Percentiles rank a stretch among this genome's conserved stretches.
Evolutionary conservation across 2,329 filamentous ascomycete species (phyloP).

Genomic region (Pseudogymnoascus sp.): DNA sequence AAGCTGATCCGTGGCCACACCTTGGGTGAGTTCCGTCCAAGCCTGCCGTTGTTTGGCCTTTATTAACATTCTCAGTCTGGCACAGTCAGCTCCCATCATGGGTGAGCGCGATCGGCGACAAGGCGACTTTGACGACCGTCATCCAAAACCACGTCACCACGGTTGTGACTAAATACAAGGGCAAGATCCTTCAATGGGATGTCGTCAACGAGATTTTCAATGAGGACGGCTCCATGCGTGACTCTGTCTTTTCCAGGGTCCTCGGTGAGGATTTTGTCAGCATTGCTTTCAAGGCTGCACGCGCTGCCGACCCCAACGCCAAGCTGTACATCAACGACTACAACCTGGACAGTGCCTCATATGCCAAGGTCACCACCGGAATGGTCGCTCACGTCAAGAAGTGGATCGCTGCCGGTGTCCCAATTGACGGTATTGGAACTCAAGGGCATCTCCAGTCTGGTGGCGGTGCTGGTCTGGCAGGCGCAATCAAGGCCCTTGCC

Average conservation of each 20-base stretch:
- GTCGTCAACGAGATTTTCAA: slow-evolving; percentile 59
- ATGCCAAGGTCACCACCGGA: slow-evolving; percentile 49
- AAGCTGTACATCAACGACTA: slow-evolving; percentile 68
- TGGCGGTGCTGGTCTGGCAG: slow-evolving; percentile 10
- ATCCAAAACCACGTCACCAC: slow-evolving; percentile 53
- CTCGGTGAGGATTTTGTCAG: slow-evolving; percentile 62
- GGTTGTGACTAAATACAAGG: slow-evolving; percentile 51
- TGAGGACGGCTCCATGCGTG: slow-evolving; percentile 37
- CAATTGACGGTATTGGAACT: slow-evolving; percentile 52
- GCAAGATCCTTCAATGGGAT: slow-evolving; percentile 55
- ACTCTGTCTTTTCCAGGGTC: slow-evolving; percentile 57
- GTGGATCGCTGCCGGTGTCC: slow-evolving; percentile 50
- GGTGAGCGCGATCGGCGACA: slow-evolving; percentile 49
- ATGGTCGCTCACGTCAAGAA: slow-evolving; percentile 31
- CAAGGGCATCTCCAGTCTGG: slow-evolving; percentile 18
- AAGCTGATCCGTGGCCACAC: slow-evolving; percentile 58
- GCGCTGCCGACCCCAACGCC: slow-evolving; percentile 52
- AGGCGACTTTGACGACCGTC: slow-evolving; percentile 42
- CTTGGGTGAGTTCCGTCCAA: slow-evolving; percentile 28
- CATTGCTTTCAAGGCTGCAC: slow-evolving; percentile 56
- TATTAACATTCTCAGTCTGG: slow-evolving; percentile 37
- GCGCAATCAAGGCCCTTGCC: slow-evolving; percentile 28
- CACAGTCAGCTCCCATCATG: slow-evolving; percentile 51
- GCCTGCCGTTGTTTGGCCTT: background rate
- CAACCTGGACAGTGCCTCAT: slow-evolving; percentile 52